phyloP scores from a whole-genome alignment of 2,329 filamentous ascomycete species.

The Claviceps sorghi region DNA sequence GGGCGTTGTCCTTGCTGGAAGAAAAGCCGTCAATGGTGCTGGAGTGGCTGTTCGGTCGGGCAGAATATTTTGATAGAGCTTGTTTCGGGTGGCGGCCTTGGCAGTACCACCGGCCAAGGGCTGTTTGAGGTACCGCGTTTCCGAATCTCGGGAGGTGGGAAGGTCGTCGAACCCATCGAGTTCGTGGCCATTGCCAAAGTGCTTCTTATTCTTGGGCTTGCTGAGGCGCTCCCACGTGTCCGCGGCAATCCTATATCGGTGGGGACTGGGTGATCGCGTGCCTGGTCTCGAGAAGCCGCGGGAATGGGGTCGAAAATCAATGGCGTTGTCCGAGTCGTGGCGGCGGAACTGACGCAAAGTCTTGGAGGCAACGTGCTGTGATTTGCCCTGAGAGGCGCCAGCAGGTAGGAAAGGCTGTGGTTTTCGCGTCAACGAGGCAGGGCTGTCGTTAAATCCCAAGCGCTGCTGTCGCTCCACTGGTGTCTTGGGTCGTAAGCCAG shows the following conservation, averaged over 20 bases:
- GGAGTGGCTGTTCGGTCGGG: conserved; percentile 39
- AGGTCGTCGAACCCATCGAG: conserved; percentile 89
- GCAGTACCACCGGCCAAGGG: conserved; percentile 52
- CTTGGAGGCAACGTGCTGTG: conserved; percentile 65
- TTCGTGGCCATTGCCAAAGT: conserved; percentile 85
- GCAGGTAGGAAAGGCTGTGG: conserved; percentile 67
- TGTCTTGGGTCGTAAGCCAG: conserved; percentile 50
- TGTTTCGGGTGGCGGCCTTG: conserved; percentile 45
- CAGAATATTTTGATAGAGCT: conserved; percentile 38
- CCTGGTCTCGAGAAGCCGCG: conserved; percentile 42
- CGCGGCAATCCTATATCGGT: conserved; percentile 30
- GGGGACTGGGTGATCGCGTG: conserved; percentile 47
- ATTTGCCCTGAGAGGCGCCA: conserved; percentile 56
- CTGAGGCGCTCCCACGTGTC: conserved; percentile 53
- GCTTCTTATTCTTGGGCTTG: conserved; percentile 41
- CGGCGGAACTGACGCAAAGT: conserved; percentile 57
- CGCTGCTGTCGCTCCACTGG: conserved; percentile 48
- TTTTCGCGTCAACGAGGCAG: conserved; percentile 39
- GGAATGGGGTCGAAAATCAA: conserved; percentile 43
- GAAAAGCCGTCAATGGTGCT: conserved; percentile 37
- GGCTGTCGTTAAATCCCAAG: conserved; percentile 31
- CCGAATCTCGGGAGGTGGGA: conserved; percentile 68
- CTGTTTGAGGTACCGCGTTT: conserved; percentile 71
- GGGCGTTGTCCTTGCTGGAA: conserved; percentile 38
- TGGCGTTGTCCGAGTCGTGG: conserved; percentile 62